These are phyloP conservation scores for Phytopythium delawarense DNA, from an alignment of 352 stramenopile species.

Conservation along the genomic window DNA sequence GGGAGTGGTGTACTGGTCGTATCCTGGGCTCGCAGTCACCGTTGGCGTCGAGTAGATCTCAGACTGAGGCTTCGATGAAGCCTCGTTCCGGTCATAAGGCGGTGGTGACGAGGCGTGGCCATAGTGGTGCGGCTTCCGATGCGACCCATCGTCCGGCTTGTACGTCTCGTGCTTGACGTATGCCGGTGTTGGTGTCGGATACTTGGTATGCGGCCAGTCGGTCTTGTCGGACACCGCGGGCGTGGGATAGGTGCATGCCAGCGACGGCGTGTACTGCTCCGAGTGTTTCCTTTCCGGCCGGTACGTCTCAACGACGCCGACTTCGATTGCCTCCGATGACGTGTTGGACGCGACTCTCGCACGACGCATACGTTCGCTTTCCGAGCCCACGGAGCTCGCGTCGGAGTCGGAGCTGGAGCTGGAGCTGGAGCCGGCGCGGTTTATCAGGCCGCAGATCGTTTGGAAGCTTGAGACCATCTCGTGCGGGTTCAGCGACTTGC, in stretches of 20 bases:
- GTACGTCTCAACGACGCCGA: constrained; percentile 2
- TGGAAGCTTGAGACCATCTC: neutral
- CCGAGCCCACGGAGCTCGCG: neutral
- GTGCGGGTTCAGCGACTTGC: neutral
- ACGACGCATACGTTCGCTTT: neutral
- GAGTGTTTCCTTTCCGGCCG: neutral
- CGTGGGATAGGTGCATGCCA: neutral
- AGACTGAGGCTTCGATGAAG: neutral
- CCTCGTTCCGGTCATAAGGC: neutral
- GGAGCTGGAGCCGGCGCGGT: neutral
- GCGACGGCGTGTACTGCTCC: neutral
- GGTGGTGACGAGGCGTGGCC: neutral
- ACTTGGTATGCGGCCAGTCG: too few species aligned
- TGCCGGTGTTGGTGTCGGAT: neutral
- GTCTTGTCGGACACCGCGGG: neutral
- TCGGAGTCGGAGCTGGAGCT: neutral
- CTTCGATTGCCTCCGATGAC: neutral
- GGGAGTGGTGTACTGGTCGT: neutral
- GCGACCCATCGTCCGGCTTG: neutral
- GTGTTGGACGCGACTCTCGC: neutral
- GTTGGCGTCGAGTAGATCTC: neutral
- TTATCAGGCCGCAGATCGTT: neutral
- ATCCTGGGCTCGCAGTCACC: neutral
- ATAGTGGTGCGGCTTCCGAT: neutral
- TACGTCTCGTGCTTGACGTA: neutral